phyloP scores from a whole-genome alignment of 805 yeast species.

The Pichia sporocuriosa region DNA sequence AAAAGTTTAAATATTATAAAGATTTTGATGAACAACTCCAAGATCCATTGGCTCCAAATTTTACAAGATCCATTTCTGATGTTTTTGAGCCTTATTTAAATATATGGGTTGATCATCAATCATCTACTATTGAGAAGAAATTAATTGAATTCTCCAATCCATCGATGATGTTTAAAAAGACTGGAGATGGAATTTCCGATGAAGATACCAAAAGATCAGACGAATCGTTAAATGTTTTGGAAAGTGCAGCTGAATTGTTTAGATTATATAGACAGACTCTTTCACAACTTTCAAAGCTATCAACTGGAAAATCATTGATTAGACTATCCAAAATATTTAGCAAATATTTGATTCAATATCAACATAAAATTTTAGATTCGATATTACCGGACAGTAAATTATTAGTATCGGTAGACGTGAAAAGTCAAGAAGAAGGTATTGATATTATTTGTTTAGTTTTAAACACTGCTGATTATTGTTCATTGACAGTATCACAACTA shows the following conservation, averaged over 20 bases:
- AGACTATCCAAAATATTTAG: conserved; percentile 54
- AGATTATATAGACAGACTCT: conserved; percentile 67
- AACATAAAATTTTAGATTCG: conserved; percentile 42
- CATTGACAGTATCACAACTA: conserved; percentile 69
- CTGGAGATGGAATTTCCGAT: conserved; percentile 27
- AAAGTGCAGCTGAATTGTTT: conserved; percentile 83
- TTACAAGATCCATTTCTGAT: conserved; percentile 43
- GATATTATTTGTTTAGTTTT: conserved; percentile 63
- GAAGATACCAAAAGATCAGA: conserved; percentile 17
- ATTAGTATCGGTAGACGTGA: conserved; percentile 27
- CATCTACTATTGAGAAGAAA: conserved; percentile 51
- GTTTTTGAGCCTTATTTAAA: conserved; percentile 81
- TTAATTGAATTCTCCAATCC: conserved; percentile 58
- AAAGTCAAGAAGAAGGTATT: conserved; percentile 50
- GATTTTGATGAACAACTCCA: conserved; percentile 29
- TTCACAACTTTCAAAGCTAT: conserved; percentile 60
- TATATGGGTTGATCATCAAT: conserved; percentile 85
- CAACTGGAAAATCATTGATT: conserved; percentile 42
- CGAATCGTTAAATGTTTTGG: conserved; percentile 48
- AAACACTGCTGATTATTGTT: conserved; percentile 87
- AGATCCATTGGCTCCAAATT: conserved; percentile 26
- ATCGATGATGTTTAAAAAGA: conserved; percentile 41
- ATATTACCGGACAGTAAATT: conserved; percentile 36
- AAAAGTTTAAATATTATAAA: conserved; percentile 44
- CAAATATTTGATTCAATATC: conserved; percentile 57